Percentiles rank a stretch among this genome's conserved stretches.
Evolutionary conservation across 805 yeast genomes (phyloP).

Genomic region (Yarrowia yakushimensis): DNA sequence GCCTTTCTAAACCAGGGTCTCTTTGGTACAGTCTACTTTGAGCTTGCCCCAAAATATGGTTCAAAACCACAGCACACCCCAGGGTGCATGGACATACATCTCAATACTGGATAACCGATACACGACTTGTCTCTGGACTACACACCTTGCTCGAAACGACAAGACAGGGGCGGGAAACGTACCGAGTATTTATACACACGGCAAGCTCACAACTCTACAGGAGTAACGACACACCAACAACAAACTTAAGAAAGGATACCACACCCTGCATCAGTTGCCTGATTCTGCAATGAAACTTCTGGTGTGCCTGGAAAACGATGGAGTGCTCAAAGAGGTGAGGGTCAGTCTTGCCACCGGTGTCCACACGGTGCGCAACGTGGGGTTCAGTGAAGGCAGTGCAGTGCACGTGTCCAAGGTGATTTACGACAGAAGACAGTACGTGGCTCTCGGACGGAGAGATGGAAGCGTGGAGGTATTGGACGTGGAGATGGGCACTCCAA

Average conservation of each 20-base stretch:
- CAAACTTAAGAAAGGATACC: background rate
- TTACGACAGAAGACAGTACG: conserved; percentile 14
- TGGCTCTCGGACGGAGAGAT: conserved; percentile 24
- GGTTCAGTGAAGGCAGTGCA: conserved; percentile 13
- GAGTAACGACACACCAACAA: background rate
- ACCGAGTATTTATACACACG: background rate
- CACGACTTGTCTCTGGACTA: background rate
- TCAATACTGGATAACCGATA: background rate
- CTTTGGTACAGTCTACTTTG: too few species aligned
- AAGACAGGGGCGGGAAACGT: background rate
- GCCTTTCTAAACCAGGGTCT: too few species aligned
- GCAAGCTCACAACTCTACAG: background rate
- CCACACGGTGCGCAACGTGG: background rate
- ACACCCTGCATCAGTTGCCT: background rate
- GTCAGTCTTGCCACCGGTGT: conserved; percentile 6
- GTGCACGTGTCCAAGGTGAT: conserved; percentile 10
- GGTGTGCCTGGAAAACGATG: conserved; percentile 10
- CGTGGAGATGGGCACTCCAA: conserved; percentile 16
- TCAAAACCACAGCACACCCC: background rate
- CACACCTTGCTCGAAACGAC: background rate
- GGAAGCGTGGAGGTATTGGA: conserved; percentile 22
- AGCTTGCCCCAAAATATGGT: background rate
- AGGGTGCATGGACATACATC: conserved; percentile 2
- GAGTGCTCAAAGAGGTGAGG: conserved; percentile 12
- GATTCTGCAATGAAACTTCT: conserved; percentile 11